Evolutionary conservation across 768 basidiomycete genomes (phyloP), one percentile per base, ranked within the genome.

Genomic region (Suillus decipiens): DNA sequence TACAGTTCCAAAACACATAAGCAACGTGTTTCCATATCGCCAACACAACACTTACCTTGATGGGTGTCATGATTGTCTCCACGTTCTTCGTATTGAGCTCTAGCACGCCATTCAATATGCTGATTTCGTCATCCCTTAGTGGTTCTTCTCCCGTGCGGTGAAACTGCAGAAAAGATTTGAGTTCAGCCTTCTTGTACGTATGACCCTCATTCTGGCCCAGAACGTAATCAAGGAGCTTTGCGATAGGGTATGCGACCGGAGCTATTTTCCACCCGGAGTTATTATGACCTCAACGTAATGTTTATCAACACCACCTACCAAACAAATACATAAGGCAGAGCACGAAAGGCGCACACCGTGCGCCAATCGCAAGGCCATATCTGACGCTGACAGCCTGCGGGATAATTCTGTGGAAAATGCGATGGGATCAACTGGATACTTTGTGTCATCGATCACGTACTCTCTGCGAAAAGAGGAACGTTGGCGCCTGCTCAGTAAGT

Each of bases 101-200:
- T 61, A 92, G 73, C 1, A 92, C 90, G 1, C 90, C 90, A 69
- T 91, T 92, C 54, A 93, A 76, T 53, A 93, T 93, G 63, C 84
- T 82, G 42, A 93, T 90, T 70, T 93, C 92, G 60, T 93, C 92
- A 69, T 93, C 92, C 5, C 90, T 80, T 1, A 93, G 80, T 0
- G 83, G 82, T 53, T 93, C 91, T 67, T 90, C 86, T 7, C 90
- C 91, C 0, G 83, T 85, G 31, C 89, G 84, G 69, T 93, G 90
- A 71, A 93, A 92, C 60, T 89, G 87, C 14, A 93, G 80, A 77
- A 94, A 93, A 0, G 88, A 88, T 67, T 89, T 89, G 47, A 90
- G 81, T 63, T 89, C 87, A 0, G 90, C 90, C 73, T 93, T 93
- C 70, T 92, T 93, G 78, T 94, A 94, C 0, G 89, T 91, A 47